Percentiles rank a stretch among this genome's conserved stretches.
Conservation (phyloP, 768 basidiomycete species). For the Suillus discolor region DNA sequence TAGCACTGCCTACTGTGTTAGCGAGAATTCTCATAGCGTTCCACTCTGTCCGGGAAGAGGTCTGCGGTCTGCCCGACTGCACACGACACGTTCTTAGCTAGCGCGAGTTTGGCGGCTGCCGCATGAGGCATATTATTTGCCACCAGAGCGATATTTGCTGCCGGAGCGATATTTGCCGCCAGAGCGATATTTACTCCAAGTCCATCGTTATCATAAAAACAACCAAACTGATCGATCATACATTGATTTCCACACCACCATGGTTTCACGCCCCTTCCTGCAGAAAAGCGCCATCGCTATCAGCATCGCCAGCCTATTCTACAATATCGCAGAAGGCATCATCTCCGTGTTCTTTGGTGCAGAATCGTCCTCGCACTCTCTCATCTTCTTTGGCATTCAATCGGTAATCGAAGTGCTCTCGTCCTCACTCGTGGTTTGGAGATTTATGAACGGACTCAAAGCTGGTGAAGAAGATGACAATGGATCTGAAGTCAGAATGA, state of each 20-base stretch:
- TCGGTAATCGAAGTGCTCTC: slow-evolving; percentile 50
- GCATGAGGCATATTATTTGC: background rate
- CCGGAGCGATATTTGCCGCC: background rate
- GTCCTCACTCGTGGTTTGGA: slow-evolving; percentile 46
- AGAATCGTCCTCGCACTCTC: slow-evolving; percentile 45
- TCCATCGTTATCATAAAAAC: background rate
- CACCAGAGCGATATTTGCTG: background rate
- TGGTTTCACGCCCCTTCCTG: slow-evolving; percentile 34
- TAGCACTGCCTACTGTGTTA: too few relatives aligned
- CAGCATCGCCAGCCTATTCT: slow-evolving; percentile 44
- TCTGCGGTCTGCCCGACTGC: too few relatives aligned
- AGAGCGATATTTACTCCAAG: background rate
- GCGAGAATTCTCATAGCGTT: too few relatives aligned
- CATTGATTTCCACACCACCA: background rate
- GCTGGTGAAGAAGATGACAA: slow-evolving; percentile 34
- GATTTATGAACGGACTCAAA: slow-evolving; percentile 37
- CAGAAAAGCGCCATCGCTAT: slow-evolving; percentile 41
- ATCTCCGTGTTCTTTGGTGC: slow-evolving; percentile 47
- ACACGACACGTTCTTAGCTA: too few relatives aligned
- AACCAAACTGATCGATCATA: background rate
- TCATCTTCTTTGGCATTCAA: slow-evolving; percentile 52
- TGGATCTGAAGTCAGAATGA: slow-evolving; percentile 18
- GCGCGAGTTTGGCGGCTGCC: too few relatives aligned
- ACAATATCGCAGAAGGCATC: slow-evolving; percentile 43
- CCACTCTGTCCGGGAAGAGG: too few relatives aligned